Base-by-base conservation (phyloP, 306 rosid genomes). In the Cucurbita maxima region DNA sequence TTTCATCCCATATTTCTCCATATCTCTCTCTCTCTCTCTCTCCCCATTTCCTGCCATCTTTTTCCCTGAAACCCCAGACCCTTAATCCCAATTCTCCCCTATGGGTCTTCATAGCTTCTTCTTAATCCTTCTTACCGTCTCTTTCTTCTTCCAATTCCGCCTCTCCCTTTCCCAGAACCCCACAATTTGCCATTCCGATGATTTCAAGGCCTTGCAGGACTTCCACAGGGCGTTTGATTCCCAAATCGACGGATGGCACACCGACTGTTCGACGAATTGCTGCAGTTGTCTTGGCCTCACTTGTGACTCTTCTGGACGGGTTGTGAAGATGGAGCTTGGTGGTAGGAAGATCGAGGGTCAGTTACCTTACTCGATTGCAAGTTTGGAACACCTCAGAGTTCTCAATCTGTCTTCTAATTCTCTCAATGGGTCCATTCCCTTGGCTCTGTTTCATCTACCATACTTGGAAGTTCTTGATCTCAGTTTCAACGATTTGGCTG, bases 271-370 rank as follows among this genome's bases (percentile, higher is more conserved):
- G n/a, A 40, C 62, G 18, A 66, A 66, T 71, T 82, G 85, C 73
- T 82, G 78, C 58, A 72, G 11, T 7, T 82, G 80, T 75, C 10
- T 40, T 37, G 85, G 85, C 44, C 51, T 82, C 56, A 61, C 72
- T 36, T 78, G 80, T 34, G 71, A 67, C 40, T 44, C 75, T 68
- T 75, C 55, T 8, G 60, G 63, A 8, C 76, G 69, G 61, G 75
- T 83, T 38, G 76, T 76, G 8, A 38, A 70, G 44, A 57, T 79
- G 76, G 82, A 78, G 40, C 82, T 82, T 50, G 22, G 13, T 0
- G 54, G 15, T 41, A 72, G 9, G 19, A 72, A 45, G 8, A 45
- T 82, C 5, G 0, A 0, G 1, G 78, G 82, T 1, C 45, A 50
- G 3, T 14, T 82, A 10, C 77, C 73, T 10, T 72, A 51, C 6